Conservation (phyloP, 805 yeast genomes). For the Pichia nakasei region DNA sequence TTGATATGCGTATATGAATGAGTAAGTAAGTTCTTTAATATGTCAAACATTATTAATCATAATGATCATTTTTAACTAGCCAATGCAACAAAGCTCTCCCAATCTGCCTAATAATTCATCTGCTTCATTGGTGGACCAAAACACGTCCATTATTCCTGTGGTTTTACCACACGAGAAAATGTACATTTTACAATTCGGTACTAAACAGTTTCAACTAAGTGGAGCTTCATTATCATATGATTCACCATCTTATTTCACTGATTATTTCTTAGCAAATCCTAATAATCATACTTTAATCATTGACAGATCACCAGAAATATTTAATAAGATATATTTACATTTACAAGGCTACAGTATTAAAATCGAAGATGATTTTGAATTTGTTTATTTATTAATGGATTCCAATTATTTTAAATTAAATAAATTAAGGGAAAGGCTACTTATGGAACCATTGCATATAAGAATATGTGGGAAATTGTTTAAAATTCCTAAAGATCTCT, state of each 20-base stretch:
- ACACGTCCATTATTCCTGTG: slow-evolving; percentile 30
- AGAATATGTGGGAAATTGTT: slow-evolving; percentile 54
- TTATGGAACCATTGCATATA: slow-evolving; percentile 47
- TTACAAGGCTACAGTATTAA: slow-evolving; percentile 71
- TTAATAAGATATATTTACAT: slow-evolving; percentile 59
- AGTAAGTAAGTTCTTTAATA: too few relatives aligned
- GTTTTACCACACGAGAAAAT: slow-evolving; percentile 61
- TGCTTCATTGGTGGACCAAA: too few relatives aligned
- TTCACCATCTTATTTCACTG: slow-evolving; percentile 82
- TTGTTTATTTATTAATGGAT: slow-evolving; percentile 56
- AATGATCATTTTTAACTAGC: too few relatives aligned
- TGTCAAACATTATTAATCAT: too few relatives aligned
- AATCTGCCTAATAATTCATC: too few relatives aligned
- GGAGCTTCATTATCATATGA: slow-evolving; percentile 85
- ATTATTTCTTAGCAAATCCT: slow-evolving; percentile 40
- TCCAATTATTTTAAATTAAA: slow-evolving; percentile 63
- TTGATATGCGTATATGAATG: too few relatives aligned
- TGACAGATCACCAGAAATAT: slow-evolving; percentile 67
- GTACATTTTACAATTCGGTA: slow-evolving; percentile 66
- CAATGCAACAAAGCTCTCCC: too few relatives aligned
- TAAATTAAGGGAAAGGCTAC: slow-evolving; percentile 40
- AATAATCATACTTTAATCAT: slow-evolving; percentile 40
- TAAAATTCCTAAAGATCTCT: slow-evolving; percentile 46
- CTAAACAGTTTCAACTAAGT: slow-evolving; percentile 49
- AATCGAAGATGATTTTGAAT: slow-evolving; percentile 52